phyloP scores from a whole-genome alignment of 2,329 filamentous ascomycete species.

The Colletotrichum lupini region DNA sequence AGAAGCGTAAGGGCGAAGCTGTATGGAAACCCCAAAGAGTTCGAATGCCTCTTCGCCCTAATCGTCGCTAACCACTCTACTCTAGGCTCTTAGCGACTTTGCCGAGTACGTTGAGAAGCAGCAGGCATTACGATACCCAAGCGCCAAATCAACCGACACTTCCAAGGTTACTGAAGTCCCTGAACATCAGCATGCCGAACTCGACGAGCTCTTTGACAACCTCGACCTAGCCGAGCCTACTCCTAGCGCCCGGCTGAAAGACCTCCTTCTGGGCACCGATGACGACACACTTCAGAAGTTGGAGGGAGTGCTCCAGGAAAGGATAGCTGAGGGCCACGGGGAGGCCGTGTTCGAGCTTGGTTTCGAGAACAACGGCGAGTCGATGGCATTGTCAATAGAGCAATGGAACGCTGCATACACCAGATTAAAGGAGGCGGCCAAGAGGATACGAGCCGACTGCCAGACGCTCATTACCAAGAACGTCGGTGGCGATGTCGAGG shows the following conservation, averaged over 20 bases:
- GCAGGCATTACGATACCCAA: constrained; percentile 77
- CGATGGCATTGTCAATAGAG: constrained; percentile 78
- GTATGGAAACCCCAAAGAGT: constrained; percentile 57
- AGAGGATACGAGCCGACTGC: constrained; percentile 76
- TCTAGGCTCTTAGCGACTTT: constrained; percentile 87
- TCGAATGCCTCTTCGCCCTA: too few species aligned
- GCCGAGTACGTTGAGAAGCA: constrained; percentile 98
- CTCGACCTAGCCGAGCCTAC: constrained; percentile 79
- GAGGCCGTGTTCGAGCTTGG: constrained; percentile 94
- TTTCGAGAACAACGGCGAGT: constrained; percentile 88
- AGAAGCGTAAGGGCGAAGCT: constrained; percentile 87
- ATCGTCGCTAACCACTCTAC: constrained; percentile 31
- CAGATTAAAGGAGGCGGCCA: constrained; percentile 74
- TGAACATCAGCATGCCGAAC: constrained; percentile 80
- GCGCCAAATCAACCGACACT: constrained; percentile 45
- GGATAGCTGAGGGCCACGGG: constrained; percentile 85
- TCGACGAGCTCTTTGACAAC: constrained; percentile 92
- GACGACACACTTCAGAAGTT: constrained; percentile 73
- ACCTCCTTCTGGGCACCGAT: constrained; percentile 75
- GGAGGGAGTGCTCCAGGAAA: constrained; percentile 71
- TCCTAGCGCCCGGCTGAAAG: constrained; percentile 75
- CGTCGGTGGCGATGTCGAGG: constrained; percentile 82
- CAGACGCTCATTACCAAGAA: constrained; percentile 90
- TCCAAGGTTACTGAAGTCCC: constrained; percentile 43
- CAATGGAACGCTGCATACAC: constrained; percentile 81